Evolutionary conservation across 1,139 yeast species (phyloP), one percentile per base, ranked within the genome.

Genomic region (Chernovozyma sophiae-reginae): DNA sequence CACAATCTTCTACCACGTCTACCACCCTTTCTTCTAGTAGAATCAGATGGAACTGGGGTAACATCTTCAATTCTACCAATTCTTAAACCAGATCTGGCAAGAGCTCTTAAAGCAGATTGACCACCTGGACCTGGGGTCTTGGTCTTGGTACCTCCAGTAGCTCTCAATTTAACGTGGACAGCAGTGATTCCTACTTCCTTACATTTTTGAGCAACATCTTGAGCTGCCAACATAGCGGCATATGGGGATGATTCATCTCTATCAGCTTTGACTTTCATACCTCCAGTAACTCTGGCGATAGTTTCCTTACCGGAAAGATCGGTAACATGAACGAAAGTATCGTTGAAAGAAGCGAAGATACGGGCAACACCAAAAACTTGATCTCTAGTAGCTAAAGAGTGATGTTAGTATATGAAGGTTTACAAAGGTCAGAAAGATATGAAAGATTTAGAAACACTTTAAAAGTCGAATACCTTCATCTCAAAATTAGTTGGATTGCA

Each of bases 101-200:
- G 80, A 65, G 99, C 99, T 81, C 98, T 90, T 69, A 94, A 80
- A 73, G 99, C 99, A 53, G 97, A 86, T 81, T 92, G 98, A 78
- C 97, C 98, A 86, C 99, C 99, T 77, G 99, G 99, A 79, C 99
- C 99, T 74, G 98, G 99, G 72, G 99, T 90, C 87, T 94, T 94
- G 76, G 98, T 86, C 72, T 86, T 89, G 61, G 98, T 94, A 83
- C 99, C 99, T 82, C 99, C 99, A 58, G 97, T 90, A 69, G 97
- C 99, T 86, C 98, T 89, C 75, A 94, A 82, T 81, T 94, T 94
- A 73, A 94, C 81, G 84, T 94, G 98, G 65, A 94, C 96, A 57
- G 99, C 99, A 62, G 95, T 94, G 70, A 94, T 90, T 72, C 99
- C 99, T 58, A 94, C 97, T 79, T 94, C 98, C 83, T 90, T 90